Evolutionary conservation across 345 rosid species (phyloP).

Genomic region (Salix koriyanagi): DNA sequence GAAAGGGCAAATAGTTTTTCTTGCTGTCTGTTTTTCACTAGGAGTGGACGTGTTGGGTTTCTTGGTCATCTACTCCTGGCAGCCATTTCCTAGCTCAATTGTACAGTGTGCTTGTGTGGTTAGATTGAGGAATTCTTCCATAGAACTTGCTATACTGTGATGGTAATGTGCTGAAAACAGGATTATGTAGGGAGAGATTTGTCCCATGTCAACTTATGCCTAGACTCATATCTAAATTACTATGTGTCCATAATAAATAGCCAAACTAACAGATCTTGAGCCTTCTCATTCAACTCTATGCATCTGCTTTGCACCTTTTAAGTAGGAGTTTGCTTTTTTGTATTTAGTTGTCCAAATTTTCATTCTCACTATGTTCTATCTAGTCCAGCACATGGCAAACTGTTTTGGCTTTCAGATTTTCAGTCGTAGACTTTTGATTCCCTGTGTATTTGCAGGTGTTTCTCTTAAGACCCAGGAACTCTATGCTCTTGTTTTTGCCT

Average conservation of each 20-base stretch:
- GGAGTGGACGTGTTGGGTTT: not conserved
- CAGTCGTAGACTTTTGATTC: not conserved
- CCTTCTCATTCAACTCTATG: not conserved
- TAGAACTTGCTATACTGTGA: not conserved
- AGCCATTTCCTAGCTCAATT: not conserved
- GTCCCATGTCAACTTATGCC: not conserved
- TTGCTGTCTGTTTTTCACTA: not conserved
- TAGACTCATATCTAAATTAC: not conserved
- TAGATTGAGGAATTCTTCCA: not conserved
- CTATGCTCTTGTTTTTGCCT: slow-evolving; percentile 60
- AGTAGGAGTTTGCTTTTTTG: not conserved
- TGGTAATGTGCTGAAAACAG: not conserved
- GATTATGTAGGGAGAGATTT: not conserved
- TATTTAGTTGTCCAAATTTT: not conserved
- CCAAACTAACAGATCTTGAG: not conserved
- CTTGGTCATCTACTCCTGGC: not conserved
- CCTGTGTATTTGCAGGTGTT: slow-evolving; percentile 42
- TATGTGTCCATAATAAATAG: not conserved
- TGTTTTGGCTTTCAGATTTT: not conserved
- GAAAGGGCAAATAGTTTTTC: not conserved
- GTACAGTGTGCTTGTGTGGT: not conserved
- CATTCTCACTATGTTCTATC: not conserved
- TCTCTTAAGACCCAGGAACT: slow-evolving; percentile 91
- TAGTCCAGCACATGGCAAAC: not conserved
- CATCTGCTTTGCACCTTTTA: not conserved